A percentile compares a stretch with the other conserved stretches of the same genome.
phyloP scores from a whole-genome alignment of 1,284 basidiomycete species.

The Ganoderma resinaceum region DNA sequence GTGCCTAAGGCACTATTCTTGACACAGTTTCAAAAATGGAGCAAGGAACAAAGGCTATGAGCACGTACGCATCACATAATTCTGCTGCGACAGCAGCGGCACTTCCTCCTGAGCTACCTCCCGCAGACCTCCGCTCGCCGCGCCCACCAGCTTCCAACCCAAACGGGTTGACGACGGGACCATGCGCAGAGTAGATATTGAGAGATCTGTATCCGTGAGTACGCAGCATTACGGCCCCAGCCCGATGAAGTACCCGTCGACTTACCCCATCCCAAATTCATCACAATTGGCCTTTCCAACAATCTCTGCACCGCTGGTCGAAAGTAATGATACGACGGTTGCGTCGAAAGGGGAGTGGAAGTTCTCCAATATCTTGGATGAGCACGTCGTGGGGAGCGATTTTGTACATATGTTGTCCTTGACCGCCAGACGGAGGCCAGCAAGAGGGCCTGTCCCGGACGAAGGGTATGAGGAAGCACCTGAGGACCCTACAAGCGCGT shows the following conservation, averaged over 20 bases:
- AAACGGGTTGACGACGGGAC: constrained; percentile 82
- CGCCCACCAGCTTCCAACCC: constrained; percentile 35
- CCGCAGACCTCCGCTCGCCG: constrained; percentile 67
- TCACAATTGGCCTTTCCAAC: constrained; percentile 95
- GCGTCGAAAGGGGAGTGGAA: constrained; percentile 89
- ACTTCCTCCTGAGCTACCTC: constrained; percentile 86
- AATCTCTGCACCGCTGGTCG: constrained; percentile 73
- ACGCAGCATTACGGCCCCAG: constrained; percentile 23
- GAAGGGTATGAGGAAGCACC: constrained; percentile 6
- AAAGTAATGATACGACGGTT: constrained; percentile 78
- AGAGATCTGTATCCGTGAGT: constrained; percentile 60
- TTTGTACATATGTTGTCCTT: constrained; percentile 89
- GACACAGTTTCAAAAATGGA: constrained; percentile 9
- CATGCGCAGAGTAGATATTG: constrained; percentile 74
- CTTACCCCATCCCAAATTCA: constrained; percentile 97
- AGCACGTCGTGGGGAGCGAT: constrained; percentile 78
- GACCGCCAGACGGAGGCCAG: constrained; percentile 64
- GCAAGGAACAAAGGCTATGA: not conserved
- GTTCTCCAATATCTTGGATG: constrained; percentile 76
- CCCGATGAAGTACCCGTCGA: not conserved
- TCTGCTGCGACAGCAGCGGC: constrained; percentile 84
- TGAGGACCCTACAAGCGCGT: constrained; percentile 53
- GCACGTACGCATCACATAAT: constrained; percentile 78
- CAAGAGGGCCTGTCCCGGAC: constrained; percentile 40
- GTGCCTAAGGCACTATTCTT: constrained; percentile 83